A percentile compares a stretch with the other conserved stretches of the same genome.
phyloP scores from a whole-genome alignment of 768 basidiomycete genomes.

The Lentinula edodes region DNA sequence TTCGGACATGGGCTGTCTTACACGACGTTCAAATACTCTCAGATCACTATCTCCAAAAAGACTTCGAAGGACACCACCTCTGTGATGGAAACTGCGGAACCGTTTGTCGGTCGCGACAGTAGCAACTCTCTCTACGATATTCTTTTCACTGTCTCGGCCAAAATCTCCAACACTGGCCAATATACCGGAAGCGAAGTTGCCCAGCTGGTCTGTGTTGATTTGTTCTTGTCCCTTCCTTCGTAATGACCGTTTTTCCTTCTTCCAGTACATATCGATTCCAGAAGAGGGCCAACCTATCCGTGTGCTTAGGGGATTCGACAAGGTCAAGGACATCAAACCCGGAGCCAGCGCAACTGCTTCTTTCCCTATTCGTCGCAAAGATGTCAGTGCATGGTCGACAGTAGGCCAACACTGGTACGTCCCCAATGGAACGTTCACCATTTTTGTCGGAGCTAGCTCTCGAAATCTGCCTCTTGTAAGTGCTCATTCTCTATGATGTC shows the following conservation, averaged over 20 bases:
- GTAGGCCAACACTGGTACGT: conserved; percentile 24
- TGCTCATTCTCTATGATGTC: not conserved
- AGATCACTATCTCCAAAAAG: conserved; percentile 14
- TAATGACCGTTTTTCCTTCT: not conserved
- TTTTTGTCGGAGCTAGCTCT: conserved; percentile 23
- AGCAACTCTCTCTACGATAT: conserved; percentile 3
- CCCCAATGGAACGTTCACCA: conserved; percentile 24
- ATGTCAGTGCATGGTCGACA: conserved; percentile 25
- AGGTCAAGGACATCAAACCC: conserved; percentile 3
- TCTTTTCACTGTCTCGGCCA: not conserved
- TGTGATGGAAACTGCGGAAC: not conserved
- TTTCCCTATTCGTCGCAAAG: conserved; percentile 13
- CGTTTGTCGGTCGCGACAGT: not conserved
- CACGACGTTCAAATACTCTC: conserved; percentile 40
- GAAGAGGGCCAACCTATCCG: conserved; percentile 15
- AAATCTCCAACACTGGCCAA: not conserved
- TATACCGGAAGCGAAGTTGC: conserved; percentile 20
- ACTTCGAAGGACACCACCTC: not conserved
- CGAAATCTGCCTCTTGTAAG: conserved; percentile 12
- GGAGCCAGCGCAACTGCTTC: not conserved
- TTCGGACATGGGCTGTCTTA: conserved; percentile 50
- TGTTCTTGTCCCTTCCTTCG: too few species aligned
- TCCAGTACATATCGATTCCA: conserved; percentile 12
- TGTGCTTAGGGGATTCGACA: conserved; percentile 21
- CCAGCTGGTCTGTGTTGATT: conserved; percentile 14